Evolutionary conservation across 2,329 filamentous ascomycete species (phyloP).

Genomic region (Fusarium devonianum): DNA sequence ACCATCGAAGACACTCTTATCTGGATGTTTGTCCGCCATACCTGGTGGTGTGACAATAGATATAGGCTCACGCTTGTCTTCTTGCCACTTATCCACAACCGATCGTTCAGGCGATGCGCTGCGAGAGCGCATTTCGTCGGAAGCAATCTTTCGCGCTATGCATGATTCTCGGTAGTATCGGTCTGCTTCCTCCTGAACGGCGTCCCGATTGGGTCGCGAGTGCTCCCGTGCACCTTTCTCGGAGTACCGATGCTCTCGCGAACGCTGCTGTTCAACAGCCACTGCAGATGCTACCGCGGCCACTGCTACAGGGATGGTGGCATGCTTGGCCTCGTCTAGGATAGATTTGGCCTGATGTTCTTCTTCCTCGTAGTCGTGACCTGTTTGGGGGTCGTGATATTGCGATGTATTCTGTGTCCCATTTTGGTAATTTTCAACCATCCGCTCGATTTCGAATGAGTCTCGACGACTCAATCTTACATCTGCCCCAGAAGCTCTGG

Average conservation of each 20-base stretch:
- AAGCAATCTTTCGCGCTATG: conserved; percentile 60
- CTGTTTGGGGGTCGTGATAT: conserved; percentile 30
- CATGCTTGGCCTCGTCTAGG: conserved; percentile 55
- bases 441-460: conserved; percentile 55
- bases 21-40: conserved; percentile 52
- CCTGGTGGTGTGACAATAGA: conserved; percentile 64
- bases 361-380: conserved; percentile 47
- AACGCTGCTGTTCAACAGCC: conserved; percentile 51
- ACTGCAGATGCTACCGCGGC: conserved; percentile 57
- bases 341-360: conserved; percentile 54
- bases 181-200: conserved; percentile 65
- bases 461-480: conserved; percentile 58
- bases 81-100: conserved; percentile 62
- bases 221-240: conserved; percentile 47
- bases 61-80: conserved; percentile 47
- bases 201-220: conserved; percentile 48
- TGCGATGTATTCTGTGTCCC: conserved; percentile 27
- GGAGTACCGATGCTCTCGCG: conserved; percentile 45
- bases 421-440: conserved; percentile 44
- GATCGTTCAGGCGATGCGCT: conserved; percentile 60
- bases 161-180: conserved; percentile 63
- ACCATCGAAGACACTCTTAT: conserved; percentile 61
- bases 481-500: conserved; percentile 37
- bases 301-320: conserved; percentile 58
- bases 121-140: conserved; percentile 62